A percentile compares a stretch with the other conserved stretches of the same genome.
Evolutionary conservation across 148 eudicot species (phyloP).

Genomic region (Limonium bicolor): DNA sequence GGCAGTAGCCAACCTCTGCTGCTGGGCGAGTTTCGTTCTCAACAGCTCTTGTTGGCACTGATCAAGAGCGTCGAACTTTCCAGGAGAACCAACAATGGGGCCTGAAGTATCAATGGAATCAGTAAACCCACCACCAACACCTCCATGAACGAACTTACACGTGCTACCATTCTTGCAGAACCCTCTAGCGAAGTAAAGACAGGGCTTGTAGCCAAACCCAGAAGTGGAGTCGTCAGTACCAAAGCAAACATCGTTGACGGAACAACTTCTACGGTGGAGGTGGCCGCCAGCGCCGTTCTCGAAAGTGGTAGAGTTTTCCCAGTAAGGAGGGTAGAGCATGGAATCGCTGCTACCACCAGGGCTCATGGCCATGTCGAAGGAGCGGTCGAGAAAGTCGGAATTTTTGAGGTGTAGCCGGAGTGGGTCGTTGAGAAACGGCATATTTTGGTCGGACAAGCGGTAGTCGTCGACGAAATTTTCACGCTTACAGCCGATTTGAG

Average conservation of each 20-base stretch:
- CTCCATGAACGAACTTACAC: slow-evolving; percentile 54
- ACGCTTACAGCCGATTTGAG: slow-evolving; percentile 10
- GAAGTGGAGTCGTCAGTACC: slow-evolving; percentile 30
- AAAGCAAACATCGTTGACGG: slow-evolving; percentile 48
- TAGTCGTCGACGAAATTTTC: slow-evolving; percentile 11
- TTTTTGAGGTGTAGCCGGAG: slow-evolving; percentile 6
- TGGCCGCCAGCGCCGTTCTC: slow-evolving; percentile 5
- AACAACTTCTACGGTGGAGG: slow-evolving; percentile 49
- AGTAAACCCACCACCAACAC: slow-evolving; percentile 11
- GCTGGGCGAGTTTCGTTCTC: slow-evolving; percentile 45
- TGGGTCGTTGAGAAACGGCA: slow-evolving; percentile 24
- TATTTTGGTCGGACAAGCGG: slow-evolving; percentile 12
- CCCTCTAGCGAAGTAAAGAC: slow-evolving; percentile 51
- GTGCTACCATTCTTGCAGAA: slow-evolving; percentile 55
- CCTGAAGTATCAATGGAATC: slow-evolving; percentile 10
- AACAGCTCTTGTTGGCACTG: slow-evolving; percentile 30
- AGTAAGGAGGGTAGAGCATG: slow-evolving; percentile 17
- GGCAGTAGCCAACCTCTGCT: slow-evolving; percentile 42
- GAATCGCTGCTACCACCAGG: slow-evolving; percentile 38
- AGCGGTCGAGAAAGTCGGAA: slow-evolving; percentile 18
- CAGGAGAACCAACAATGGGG: slow-evolving; percentile 27
- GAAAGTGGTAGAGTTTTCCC: slow-evolving; percentile 11
- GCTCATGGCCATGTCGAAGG: slow-evolving; percentile 25
- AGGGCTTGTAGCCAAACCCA: slow-evolving; percentile 55
- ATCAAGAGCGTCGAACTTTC: slow-evolving; percentile 36